Percentiles rank a stretch among this genome's conserved stretches.
Evolutionary conservation across 2,329 filamentous ascomycete genomes (phyloP).

Genomic region (Ophiostoma angusticollis): DNA sequence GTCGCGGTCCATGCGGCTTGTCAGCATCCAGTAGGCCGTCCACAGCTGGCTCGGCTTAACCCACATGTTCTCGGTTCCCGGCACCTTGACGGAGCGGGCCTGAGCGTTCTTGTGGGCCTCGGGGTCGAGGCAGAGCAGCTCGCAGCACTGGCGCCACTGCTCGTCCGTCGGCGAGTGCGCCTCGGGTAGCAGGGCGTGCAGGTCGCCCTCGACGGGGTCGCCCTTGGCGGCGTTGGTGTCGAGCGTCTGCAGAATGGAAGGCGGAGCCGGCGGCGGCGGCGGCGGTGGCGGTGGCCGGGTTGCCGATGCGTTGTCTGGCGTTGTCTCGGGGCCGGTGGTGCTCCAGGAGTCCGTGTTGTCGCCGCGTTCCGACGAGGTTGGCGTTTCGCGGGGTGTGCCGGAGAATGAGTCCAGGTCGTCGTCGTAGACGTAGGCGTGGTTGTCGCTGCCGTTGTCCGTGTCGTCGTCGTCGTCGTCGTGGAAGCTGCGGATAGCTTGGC

Average conservation of each 20-base stretch:
- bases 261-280: neutral
- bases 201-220: conserved; percentile 14
- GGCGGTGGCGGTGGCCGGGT: too few relatives aligned
- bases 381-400: too few relatives aligned
- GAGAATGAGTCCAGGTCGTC: too few relatives aligned
- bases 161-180: conserved; percentile 10
- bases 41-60: conserved; percentile 15
- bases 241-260: conserved; percentile 12
- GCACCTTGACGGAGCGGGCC: conserved; percentile 12
- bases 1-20: conserved; percentile 11
- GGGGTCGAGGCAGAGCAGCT: conserved; percentile 12
- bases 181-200: conserved; percentile 14
- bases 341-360: too few relatives aligned
- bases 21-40: conserved; percentile 16
- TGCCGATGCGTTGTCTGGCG: too few relatives aligned
- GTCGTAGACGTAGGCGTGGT: neutral
- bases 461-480: too few relatives aligned
- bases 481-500: too few relatives aligned
- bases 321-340: too few relatives aligned
- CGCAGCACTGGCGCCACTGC: conserved; percentile 13
- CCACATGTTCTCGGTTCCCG: conserved; percentile 13
- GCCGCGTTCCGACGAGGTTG: too few relatives aligned
- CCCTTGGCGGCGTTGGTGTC: conserved; percentile 14
- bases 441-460: neutral
- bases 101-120: conserved; percentile 12